Base-by-base conservation (phyloP, 2,329 filamentous ascomycete species). In the Aspergillus phoenicis region DNA sequence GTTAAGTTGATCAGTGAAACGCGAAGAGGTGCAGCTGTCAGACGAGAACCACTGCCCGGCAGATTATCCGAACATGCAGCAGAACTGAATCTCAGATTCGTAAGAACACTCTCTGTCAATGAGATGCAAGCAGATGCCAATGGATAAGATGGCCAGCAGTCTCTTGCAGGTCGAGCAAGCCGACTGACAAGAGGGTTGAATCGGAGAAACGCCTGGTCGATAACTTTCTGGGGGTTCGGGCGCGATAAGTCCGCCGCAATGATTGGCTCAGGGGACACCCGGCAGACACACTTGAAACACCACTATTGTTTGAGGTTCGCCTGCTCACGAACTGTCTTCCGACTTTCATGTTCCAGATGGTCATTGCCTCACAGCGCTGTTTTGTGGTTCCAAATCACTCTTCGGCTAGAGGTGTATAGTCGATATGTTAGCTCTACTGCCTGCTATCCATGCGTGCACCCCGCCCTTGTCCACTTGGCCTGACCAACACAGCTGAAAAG, bases 21-120 rank as follows among this genome's bases (percentile, higher is more conserved):
- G 62, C 61, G 59, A 63, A 65, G 51, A 64, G 58, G 52, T 52
- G 58, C 62, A 58, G 59, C 59, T 59, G 63, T 65, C 61, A 65
- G 54, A 54, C 52, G 22, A 60, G 59, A 58, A 55, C 54, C 54
- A 54, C 41, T 36, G 45, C 33, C 49, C 28, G 49, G 45, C 20
- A 39, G 43, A 49, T 41, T 4, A 61, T 24, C 30, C 26, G 58
- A 54, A 22, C 20, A 54, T 26, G 52, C 20, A 41, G 51, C 20
- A 15, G 13, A n/a, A 39, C 20, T 30, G 13, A 49, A 15, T 10
- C 5, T n/a, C n/a, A 33, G 10, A 33, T 28, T 11, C 11, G 28
- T 20, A 26, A 20, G 2, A 2, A n/a, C 5, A 11, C 47, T 8
- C 13, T 26, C 15, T 17, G 47, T 15, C 26, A 20, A 51, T n/a